Conservation (phyloP, 225 moss, liverwort and hornwort species). For the Physcomitrium patens region DNA sequence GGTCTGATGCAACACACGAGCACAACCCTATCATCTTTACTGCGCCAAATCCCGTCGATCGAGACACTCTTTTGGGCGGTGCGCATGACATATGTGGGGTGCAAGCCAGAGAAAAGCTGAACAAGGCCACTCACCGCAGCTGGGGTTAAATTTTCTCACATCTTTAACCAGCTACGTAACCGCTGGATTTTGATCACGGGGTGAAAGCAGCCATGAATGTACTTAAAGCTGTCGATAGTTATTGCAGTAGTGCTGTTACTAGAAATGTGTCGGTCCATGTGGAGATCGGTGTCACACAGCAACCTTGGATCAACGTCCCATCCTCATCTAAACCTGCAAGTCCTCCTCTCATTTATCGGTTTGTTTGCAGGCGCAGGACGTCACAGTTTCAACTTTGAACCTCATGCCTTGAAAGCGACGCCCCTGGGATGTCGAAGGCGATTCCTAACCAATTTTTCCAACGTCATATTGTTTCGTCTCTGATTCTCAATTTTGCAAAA, state of each 20-base stretch:
- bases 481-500: no score
- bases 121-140: no score
- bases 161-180: not conserved
- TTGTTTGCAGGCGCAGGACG: not conserved
- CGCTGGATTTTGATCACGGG: not conserved
- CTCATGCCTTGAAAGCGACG: no score
- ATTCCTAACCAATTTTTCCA: no score
- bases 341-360: slow-evolving; percentile 17
- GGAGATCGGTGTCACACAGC: slow-evolving; percentile 34
- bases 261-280: slow-evolving; percentile 25
- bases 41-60: slow-evolving; percentile 15
- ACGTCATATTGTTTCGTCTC: no score
- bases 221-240: slow-evolving; percentile 30
- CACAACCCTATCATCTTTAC: not conserved
- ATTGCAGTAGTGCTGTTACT: slow-evolving; percentile 26
- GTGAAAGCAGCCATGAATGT: slow-evolving; percentile 14
- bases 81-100: slow-evolving; percentile 22
- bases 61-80: slow-evolving; percentile 25
- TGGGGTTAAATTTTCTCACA: no score
- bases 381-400: not conserved
- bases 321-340: slow-evolving; percentile 17
- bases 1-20: slow-evolving; percentile 9
- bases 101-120: not conserved
- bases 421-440: no score
- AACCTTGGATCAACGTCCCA: not conserved